Base-by-base conservation (phyloP, 768 basidiomycete species). In the Phlegmacium glaucopus region DNA sequence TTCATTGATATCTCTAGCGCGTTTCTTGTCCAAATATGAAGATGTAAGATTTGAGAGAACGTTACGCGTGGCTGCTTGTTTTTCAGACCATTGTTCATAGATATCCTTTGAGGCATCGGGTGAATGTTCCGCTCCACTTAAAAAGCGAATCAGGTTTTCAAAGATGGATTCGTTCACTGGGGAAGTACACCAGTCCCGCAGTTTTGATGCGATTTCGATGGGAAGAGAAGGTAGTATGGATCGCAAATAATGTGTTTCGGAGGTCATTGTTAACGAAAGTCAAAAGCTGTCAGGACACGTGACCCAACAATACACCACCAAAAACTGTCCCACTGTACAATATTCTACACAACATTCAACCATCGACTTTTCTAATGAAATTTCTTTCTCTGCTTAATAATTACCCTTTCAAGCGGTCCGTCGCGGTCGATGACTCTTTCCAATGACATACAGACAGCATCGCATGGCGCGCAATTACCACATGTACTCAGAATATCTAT, bases 81-180 rank as follows among this genome's bases (percentile, higher is more conserved):
- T 67, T 42, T 64, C 63, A 9, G 59, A 42, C 76, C 75, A 76
- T 46, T 70, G 61, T 26, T 58, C 51, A 11, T 60, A 65, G 8
- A 61, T 47, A 16, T 57, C 57, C 1, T 60, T 51, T 1, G 66
- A 58, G 9, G 67, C 51, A 16, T 65, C 60, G 9, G 68, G 47
- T 11, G 67, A 58, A 53, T 63, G 65, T 10, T 67, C 67, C 13
- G 68, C 75, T 17, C 75, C 77, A 25, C 53, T 49, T 6, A 76
- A 52, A 44, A 79, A 72, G 34, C 74, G 65, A 26, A 77, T 64
- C 4, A 77, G 56, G 35, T 67, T 68, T 43, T 77, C 75, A 12
- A 79, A 59, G 6, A 65, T 49, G 25, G 55, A 30, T 52, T 72
- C 68, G 34, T 67, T 65, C 2, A 66, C 51, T 12, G 70, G 50